Evolutionary conservation across 257 asterid genomes (phyloP), one percentile per base, ranked within the genome.

Genomic region (Salvia splendens): DNA sequence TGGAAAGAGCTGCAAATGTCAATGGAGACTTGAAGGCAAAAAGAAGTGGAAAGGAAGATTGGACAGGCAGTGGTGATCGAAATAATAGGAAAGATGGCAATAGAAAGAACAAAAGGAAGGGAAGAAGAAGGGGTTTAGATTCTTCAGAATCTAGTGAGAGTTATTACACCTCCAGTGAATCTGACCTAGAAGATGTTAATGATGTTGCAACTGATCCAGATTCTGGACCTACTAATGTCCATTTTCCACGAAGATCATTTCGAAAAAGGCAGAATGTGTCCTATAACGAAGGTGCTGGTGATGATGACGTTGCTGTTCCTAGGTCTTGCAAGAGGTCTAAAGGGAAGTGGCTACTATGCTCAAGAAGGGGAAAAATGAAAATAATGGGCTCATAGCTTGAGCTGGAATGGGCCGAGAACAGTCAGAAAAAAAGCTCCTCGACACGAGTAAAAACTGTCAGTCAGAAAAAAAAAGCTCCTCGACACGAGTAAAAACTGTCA

Each of bases 181-280:
- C 80, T 47, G 89, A 75, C 51, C 20, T 71, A 17, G 90, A 80
- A 59, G 85, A 81, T 33, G 75, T 70, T 48, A 45, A 51, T 8
- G 14, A 63, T 72, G 40, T 62, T 64, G 70, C 85, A 15, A 61
- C 71, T 24, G 70, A 49, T 52, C 52, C 68, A 64, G 66, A 69
- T 53, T 74, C 79, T 77, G 88, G 82, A 60, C 50, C 73, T 67
- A 58, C 76, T 60, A 42, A 67, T 69, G 48, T 5, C 57, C 40
- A 35, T 3, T 35, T 35, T 35, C 67, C 79, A 9, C 83, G 89
- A 43, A 83, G 92, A 79, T 91, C 96, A 40, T 68, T 82, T 73
- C 88, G 91, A 33, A 81, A 64, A 61, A 80, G 87, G 79, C 88
- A 83, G 62, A 58, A 78, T 65, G 75, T 91, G 47, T 73, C 82